Evolutionary conservation across 345 rosid genomes (phyloP).

Genomic region (Balakata baccata): DNA sequence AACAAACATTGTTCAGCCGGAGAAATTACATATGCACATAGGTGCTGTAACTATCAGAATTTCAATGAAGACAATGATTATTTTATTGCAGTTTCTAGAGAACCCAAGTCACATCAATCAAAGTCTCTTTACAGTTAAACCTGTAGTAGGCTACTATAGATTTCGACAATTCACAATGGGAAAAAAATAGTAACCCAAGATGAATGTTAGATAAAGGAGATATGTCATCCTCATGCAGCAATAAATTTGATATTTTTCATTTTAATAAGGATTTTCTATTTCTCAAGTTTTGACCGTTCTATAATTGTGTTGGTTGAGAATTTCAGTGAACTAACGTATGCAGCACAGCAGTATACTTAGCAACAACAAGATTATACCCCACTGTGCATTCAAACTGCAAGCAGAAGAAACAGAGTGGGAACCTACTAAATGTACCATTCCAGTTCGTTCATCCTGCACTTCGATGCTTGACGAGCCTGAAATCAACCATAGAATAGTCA

Average conservation of each 20-base stretch:
- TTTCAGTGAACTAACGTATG: slow-evolving; percentile 16
- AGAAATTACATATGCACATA: background rate
- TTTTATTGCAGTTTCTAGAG: background rate
- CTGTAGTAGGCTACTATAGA: background rate
- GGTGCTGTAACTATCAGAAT: background rate
- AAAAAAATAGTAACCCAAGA: background rate
- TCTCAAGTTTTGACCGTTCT: slow-evolving; percentile 2
- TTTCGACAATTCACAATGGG: slow-evolving; percentile 7
- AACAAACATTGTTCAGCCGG: background rate
- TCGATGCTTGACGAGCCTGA: slow-evolving; percentile 91
- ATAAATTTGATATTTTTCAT: slow-evolving; percentile 14
- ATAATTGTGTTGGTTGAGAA: slow-evolving; percentile 12
- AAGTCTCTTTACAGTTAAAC: slow-evolving; percentile 4
- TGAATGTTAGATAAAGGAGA: background rate
- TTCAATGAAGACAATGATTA: background rate
- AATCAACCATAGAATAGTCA: slow-evolving; percentile 14
- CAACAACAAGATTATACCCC: slow-evolving; percentile 31
- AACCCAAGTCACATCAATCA: slow-evolving; percentile 3
- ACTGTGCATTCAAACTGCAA: slow-evolving; percentile 26
- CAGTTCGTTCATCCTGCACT: slow-evolving; percentile 83
- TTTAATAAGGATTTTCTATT: slow-evolving; percentile 11
- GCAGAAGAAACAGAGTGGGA: slow-evolving; percentile 58
- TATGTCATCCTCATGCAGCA: background rate
- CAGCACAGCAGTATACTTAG: slow-evolving; percentile 27
- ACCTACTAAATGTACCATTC: slow-evolving; percentile 86